These are phyloP conservation scores for Lupinus albus DNA, from an alignment of 306 rosid species.

Conservation along the genomic window DNA sequence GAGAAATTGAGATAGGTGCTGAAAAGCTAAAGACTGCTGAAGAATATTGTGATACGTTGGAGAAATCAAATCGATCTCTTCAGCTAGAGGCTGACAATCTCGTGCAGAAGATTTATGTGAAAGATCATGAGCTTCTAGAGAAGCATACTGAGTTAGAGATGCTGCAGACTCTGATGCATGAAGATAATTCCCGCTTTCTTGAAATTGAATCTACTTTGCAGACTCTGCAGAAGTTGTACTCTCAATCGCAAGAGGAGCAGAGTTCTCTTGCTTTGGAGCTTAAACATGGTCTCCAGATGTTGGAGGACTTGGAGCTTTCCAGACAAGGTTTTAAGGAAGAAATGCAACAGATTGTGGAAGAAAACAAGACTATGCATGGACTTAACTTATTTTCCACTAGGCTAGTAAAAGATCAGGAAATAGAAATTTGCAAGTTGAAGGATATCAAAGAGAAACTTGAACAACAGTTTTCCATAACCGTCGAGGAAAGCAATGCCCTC, in stretches of 20 bases:
- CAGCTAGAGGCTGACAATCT: conserved; percentile 68
- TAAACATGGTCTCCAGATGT: conserved; percentile 71
- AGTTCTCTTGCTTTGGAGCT: conserved; percentile 82
- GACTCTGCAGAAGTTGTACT: conserved; percentile 68
- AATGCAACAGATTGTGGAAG: conserved; percentile 63
- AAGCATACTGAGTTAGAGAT: conserved; percentile 71
- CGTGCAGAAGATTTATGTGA: conserved; percentile 65
- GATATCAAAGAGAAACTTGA: conserved; percentile 86
- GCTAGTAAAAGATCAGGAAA: conserved; percentile 62
- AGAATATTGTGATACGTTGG: conserved; percentile 61
- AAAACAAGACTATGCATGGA: conserved; percentile 69
- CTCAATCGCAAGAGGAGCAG: conserved; percentile 86
- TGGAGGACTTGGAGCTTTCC: conserved; percentile 73
- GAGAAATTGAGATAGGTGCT: conserved; percentile 58
- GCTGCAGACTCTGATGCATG: conserved; percentile 71
- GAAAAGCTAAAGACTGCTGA: conserved; percentile 62
- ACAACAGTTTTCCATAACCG: conserved; percentile 57
- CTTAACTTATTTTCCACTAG: conserved; percentile 55
- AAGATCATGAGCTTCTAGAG: conserved; percentile 79
- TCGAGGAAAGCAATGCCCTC: conserved; percentile 68
- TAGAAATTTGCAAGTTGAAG: conserved; percentile 73
- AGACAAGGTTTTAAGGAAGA: conserved; percentile 73
- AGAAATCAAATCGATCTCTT: conserved; percentile 72
- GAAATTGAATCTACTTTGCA: conserved; percentile 79
- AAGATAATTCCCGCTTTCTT: conserved; percentile 70